phyloP scores from a whole-genome alignment of 179 eudicot species.

The Vitellaria paradoxa region DNA sequence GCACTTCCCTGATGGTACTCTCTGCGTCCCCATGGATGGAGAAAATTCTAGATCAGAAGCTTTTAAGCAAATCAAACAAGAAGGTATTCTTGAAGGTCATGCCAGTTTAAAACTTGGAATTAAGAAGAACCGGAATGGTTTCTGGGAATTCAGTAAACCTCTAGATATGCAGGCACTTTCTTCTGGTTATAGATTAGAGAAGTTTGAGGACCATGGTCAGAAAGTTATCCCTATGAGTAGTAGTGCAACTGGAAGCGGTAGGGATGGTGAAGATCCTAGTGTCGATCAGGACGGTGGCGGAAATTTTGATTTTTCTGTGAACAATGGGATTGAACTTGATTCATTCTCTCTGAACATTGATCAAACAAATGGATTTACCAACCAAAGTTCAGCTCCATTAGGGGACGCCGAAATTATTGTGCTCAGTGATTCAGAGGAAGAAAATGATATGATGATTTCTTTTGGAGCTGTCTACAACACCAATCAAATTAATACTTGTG shows the following conservation, averaged over 20 bases:
- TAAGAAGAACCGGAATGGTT: slow-evolving; percentile 72
- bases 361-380: slow-evolving; percentile 34
- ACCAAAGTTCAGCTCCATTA: slow-evolving; percentile 39
- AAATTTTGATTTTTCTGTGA: slow-evolving; percentile 50
- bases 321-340: slow-evolving; percentile 60
- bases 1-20: slow-evolving; percentile 73
- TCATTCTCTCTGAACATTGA: slow-evolving; percentile 55
- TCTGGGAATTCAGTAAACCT: slow-evolving; percentile 79
- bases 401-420: slow-evolving; percentile 65
- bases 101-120: slow-evolving; percentile 69
- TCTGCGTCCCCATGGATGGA: slow-evolving; percentile 38
- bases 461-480: slow-evolving; percentile 36
- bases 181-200: slow-evolving; percentile 45
- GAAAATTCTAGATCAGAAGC: slow-evolving; percentile 54
- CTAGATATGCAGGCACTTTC: slow-evolving; percentile 41
- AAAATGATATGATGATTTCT: slow-evolving; percentile 41
- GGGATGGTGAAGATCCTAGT: slow-evolving; percentile 79
- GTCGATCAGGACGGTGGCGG: slow-evolving; percentile 73
- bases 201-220: slow-evolving; percentile 37
- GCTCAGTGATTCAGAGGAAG: slow-evolving; percentile 96
- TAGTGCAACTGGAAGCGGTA: slow-evolving; percentile 87
- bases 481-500: slow-evolving; percentile 30
- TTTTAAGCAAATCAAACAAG: slow-evolving; percentile 60
- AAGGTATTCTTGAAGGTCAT: slow-evolving; percentile 49
- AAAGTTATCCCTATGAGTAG: slow-evolving; percentile 83